phyloP scores from a whole-genome alignment of 2,329 filamentous ascomycete genomes.

The Cladosporium colombiae region DNA sequence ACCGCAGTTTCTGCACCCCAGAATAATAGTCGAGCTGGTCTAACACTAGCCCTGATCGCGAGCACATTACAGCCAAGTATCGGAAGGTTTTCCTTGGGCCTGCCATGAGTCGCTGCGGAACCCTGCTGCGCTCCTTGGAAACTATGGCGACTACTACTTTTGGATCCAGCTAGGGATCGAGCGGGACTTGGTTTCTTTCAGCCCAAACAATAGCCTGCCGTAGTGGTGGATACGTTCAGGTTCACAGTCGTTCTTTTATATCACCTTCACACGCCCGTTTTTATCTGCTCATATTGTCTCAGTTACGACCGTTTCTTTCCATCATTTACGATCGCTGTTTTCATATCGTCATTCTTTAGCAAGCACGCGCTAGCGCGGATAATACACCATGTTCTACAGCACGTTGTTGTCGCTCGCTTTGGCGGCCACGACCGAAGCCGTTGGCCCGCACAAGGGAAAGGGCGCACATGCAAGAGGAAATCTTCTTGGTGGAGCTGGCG shows the following conservation, averaged over 20 bases:
- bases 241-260: conserved; percentile 14
- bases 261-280: neutral
- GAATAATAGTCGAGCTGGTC: neutral
- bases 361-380: neutral
- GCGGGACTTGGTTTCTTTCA: conserved; percentile 2
- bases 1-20: neutral
- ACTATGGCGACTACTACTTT: conserved; percentile 14
- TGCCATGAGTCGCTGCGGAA: conserved; percentile 8
- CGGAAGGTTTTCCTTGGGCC: neutral
- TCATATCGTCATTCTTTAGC: conserved; percentile 4
- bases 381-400: conserved; percentile 8
- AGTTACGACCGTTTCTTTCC: neutral
- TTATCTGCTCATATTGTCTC: conserved; percentile 14
- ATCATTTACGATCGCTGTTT: neutral
- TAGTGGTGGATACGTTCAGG: neutral
- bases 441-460: neutral
- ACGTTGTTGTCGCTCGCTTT: conserved; percentile 16
- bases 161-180: conserved; percentile 4
- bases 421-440: conserved; percentile 9
- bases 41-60: conserved; percentile 6
- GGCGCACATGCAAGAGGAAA: neutral
- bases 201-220: conserved; percentile 14
- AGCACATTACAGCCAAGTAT: conserved; percentile 7
- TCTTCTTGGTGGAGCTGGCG: neutral
- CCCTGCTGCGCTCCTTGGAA: conserved; percentile 16